Conservation (phyloP, 495 filamentous ascomycete species). For the Astrocystis sublimbata region DNA sequence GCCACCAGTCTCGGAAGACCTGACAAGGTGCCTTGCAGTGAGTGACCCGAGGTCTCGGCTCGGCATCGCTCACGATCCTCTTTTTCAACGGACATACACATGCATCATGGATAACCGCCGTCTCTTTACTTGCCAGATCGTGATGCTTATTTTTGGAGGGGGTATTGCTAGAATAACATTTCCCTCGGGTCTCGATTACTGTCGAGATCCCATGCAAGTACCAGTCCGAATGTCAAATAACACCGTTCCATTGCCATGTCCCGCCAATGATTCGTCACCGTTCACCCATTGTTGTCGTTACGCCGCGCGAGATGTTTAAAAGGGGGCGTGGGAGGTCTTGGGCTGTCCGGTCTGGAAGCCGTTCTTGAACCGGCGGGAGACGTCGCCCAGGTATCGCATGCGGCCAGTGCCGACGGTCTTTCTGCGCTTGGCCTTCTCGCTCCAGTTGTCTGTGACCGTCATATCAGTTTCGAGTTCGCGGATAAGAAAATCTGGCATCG, state of each 20-base stretch:
- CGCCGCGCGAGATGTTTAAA: conserved; percentile 30
- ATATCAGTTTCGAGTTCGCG: conserved; percentile 18
- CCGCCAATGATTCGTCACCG: conserved; percentile 26
- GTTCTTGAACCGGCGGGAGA: conserved; percentile 91
- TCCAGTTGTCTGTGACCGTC: conserved; percentile 82
- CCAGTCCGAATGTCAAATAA: conserved; percentile 40
- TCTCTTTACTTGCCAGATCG: conserved; percentile 33
- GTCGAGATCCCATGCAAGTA: conserved; percentile 29
- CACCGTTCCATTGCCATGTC: conserved; percentile 37
- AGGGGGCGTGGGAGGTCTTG: conserved; percentile 76
- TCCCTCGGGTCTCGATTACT: conserved; percentile 26
- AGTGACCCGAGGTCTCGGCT: not conserved
- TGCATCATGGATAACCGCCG: conserved; percentile 14
- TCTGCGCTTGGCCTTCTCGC: conserved; percentile 99
- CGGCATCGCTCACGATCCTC: not conserved
- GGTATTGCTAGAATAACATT: conserved; percentile 31
- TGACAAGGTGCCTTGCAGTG: conserved; percentile 1
- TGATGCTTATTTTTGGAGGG: conserved; percentile 34
- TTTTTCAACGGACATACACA: conserved; percentile 15
- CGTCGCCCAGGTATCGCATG: conserved; percentile 85
- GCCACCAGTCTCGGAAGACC: not conserved
- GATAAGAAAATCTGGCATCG: conserved; percentile 23
- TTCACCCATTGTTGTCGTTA: conserved; percentile 24
- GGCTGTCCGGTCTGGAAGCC: conserved; percentile 89
- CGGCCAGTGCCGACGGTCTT: conserved; percentile 97